A percentile compares a stretch with the other conserved stretches of the same genome.
These are phyloP conservation scores for Lipomyces sp. DNA, from an alignment of 805 yeast genomes.

Conservation along the genomic window DNA sequence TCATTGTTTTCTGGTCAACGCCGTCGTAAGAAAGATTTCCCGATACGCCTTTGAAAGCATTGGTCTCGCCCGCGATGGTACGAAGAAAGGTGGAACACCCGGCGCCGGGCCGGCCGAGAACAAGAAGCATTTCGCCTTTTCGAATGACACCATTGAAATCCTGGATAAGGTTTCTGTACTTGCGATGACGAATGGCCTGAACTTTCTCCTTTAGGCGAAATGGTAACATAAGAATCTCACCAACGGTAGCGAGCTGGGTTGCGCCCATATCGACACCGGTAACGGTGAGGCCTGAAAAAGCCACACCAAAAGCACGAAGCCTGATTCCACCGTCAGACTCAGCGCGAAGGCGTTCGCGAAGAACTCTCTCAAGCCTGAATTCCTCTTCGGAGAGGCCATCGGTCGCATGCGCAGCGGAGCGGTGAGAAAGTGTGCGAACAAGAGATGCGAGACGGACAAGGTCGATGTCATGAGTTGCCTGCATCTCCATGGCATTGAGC, in stretches of 20 bases:
- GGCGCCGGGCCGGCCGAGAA: conserved; percentile 73
- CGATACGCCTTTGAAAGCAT: conserved; percentile 48
- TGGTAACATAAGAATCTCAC: conserved; percentile 40
- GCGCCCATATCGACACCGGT: conserved; percentile 50
- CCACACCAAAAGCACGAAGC: conserved; percentile 38
- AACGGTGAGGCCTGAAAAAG: conserved; percentile 41
- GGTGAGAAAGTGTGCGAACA: conserved; percentile 32
- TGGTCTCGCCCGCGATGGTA: conserved; percentile 71
- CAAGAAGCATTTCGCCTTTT: conserved; percentile 67
- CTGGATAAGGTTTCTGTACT: conserved; percentile 30
- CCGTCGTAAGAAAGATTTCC: conserved; percentile 65
- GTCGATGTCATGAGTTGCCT: conserved; percentile 13
- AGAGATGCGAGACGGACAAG: conserved; percentile 28
- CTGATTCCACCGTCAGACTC: conserved; percentile 37
- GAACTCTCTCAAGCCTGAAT: conserved; percentile 36
- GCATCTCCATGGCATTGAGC: too few relatives aligned
- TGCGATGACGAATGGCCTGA: conserved; percentile 4
- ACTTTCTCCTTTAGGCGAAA: conserved; percentile 30
- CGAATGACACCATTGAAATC: conserved; percentile 54
- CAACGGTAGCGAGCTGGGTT: conserved; percentile 45
- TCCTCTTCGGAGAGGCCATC: conserved; percentile 33
- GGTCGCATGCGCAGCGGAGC: conserved; percentile 31
- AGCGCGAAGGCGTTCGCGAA: conserved; percentile 31
- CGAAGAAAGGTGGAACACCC: conserved; percentile 61
- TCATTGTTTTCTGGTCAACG: conserved; percentile 56